Percentiles rank a stretch among this genome's conserved stretches.
These are phyloP conservation scores for Pochonia chlamydosporia DNA, from an alignment of 2,329 filamentous ascomycete species.

Conservation along the genomic window DNA sequence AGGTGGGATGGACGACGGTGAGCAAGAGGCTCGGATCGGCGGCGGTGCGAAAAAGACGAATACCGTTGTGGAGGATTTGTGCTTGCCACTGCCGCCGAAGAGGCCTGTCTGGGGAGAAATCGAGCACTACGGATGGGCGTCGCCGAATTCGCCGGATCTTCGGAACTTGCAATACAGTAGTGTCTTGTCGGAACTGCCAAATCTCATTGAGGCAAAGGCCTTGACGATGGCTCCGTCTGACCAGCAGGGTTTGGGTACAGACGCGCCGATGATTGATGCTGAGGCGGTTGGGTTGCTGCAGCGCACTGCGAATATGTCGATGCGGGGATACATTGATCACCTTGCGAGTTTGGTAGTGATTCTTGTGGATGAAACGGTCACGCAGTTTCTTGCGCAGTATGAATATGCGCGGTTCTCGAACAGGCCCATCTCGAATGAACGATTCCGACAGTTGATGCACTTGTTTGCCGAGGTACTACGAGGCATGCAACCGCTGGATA, in stretches of 20 bases:
- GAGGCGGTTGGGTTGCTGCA: slow-evolving; percentile 67
- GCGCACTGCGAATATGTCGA: slow-evolving; percentile 61
- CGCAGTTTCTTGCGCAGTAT: slow-evolving; percentile 68
- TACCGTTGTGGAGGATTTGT: slow-evolving; percentile 31
- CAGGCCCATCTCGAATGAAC: slow-evolving; percentile 57
- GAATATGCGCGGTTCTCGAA: slow-evolving; percentile 81
- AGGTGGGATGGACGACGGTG: slow-evolving; percentile 7
- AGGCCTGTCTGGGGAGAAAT: slow-evolving; percentile 71
- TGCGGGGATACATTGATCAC: slow-evolving; percentile 73
- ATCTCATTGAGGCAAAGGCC: slow-evolving; percentile 87
- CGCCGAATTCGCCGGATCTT: slow-evolving; percentile 67
- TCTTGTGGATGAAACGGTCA: slow-evolving; percentile 35
- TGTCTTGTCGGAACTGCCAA: slow-evolving; percentile 77
- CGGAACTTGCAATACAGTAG: slow-evolving; percentile 77
- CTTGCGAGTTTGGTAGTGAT: slow-evolving; percentile 63
- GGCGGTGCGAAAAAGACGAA: slow-evolving; percentile 26
- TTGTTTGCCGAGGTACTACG: slow-evolving; percentile 77
- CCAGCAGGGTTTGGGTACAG: not conserved
- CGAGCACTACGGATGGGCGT: slow-evolving; percentile 82
- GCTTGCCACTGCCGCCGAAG: slow-evolving; percentile 44
- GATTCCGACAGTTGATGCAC: slow-evolving; percentile 77
- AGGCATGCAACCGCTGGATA: slow-evolving; percentile 62
- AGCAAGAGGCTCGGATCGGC: slow-evolving; percentile 7
- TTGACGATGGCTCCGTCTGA: slow-evolving; percentile 71
- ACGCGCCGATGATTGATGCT: slow-evolving; percentile 48